Evolutionary conservation across 257 asterid genomes (phyloP).

Genomic region (Lycium barbarum): DNA sequence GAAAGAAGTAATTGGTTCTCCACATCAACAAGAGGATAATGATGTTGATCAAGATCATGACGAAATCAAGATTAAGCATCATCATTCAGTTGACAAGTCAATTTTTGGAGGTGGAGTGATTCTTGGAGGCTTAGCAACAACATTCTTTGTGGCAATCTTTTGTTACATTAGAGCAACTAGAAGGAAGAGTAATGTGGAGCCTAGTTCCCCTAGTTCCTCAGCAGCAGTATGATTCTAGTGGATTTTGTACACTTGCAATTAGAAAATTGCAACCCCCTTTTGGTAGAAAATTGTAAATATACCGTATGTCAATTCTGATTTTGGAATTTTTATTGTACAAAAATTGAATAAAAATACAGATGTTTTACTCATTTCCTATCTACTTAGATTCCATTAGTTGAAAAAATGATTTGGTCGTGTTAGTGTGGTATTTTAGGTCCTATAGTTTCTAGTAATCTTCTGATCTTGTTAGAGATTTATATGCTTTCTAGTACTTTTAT

Average conservation of each 20-base stretch:
- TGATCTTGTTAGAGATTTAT: too few relatives aligned
- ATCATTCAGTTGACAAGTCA: slow-evolving; percentile 39
- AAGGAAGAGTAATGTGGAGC: slow-evolving; percentile 40
- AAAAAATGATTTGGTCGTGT: background rate
- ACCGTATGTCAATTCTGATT: background rate
- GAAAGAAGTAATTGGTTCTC: slow-evolving; percentile 25
- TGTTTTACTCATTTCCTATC: background rate
- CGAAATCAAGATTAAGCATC: slow-evolving; percentile 29
- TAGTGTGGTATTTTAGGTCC: background rate
- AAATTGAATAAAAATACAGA: background rate
- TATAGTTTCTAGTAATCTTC: background rate
- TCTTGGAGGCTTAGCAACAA: slow-evolving; percentile 44
- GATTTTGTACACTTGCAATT: background rate
- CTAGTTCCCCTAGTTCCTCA: slow-evolving; percentile 34
- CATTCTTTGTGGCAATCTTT: slow-evolving; percentile 56
- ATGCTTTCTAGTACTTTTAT: background rate
- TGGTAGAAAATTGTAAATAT: background rate
- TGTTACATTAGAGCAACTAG: slow-evolving; percentile 75
- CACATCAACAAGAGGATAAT: slow-evolving; percentile 23
- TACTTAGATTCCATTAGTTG: background rate
- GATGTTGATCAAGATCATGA: background rate
- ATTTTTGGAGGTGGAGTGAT: slow-evolving; percentile 49
- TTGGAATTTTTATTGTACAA: background rate
- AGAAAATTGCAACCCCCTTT: background rate
- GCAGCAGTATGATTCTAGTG: background rate